Evolutionary conservation across 1,139 yeast genomes (phyloP), one percentile per base, ranked within the genome.

Genomic region (Hemisphaericaspora xylofermentans): DNA sequence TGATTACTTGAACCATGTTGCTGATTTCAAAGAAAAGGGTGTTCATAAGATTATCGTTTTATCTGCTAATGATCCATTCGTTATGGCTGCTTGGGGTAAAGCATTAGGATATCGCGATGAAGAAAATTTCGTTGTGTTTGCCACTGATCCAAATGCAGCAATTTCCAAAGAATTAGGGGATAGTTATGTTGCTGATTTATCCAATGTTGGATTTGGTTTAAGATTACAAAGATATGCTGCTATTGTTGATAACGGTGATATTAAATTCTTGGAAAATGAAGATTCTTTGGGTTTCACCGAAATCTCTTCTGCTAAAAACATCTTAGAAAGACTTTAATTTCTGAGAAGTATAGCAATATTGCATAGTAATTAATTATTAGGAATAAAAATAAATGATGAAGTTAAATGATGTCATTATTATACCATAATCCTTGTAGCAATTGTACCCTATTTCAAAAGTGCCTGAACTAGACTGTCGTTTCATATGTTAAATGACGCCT

Each of bases 61-160:
- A 45, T 77, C 94, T 40, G 85, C 87, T 45, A 89, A 88, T 64
- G 88, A 86, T 54, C 87, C 96, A 24, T 88, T 88, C 59, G 94
- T 88, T 43, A 70, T 72, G 61, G 68, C 78, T 48, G 94, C 94
- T 30, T 87, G 95, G 94, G 91, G 86, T 48, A 85, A 84, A 66
- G 79, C 81, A 15, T 68, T 86, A 43, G 80, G 81, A 32, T 69
- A 64, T 54, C 66, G 65, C 48, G 79, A 68, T 49, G 75, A 69
- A 48, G 68, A 51, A 58, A 75, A 64, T 45, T 66, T 54, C 45
- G 61, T 84, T 44, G 74, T 82, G 53, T 87, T 87, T 60, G 95
- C 83, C 39, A 71, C 84, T 48, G 96, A 89, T 61, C 80, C 88
- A 35, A 81, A 86, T 56, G 50, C 54, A 22, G 48, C 48, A 37